Evolutionary conservation across 2,329 filamentous ascomycete genomes (phyloP).

Genomic region (Botrytis sinoallii): DNA sequence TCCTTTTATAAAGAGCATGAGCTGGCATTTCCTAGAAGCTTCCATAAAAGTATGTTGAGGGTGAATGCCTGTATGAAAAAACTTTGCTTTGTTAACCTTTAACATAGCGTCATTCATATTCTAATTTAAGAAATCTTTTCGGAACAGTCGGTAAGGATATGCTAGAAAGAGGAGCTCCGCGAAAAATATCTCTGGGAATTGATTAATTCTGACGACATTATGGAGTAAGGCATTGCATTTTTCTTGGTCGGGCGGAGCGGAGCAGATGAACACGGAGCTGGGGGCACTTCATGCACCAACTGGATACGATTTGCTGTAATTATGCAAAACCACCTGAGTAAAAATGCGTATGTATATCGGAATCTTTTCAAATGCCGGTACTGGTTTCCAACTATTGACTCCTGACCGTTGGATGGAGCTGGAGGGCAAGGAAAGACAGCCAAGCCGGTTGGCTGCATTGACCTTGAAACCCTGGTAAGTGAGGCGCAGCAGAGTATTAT

Average conservation of each 20-base stretch:
- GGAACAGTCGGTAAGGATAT: not conserved
- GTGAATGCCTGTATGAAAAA: not conserved
- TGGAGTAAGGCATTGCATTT: not conserved
- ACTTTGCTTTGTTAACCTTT: not conserved
- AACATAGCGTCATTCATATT: not conserved
- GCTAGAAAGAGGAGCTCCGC: not conserved
- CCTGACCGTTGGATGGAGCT: not conserved
- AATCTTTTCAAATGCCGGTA: not conserved
- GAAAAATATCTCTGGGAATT: not conserved
- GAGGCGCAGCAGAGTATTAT: slow-evolving; percentile 1
- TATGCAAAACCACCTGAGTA: not conserved
- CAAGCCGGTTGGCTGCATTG: not conserved
- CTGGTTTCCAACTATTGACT: not conserved
- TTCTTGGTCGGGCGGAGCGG: not conserved
- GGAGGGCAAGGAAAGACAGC: not conserved
- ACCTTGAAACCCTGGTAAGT: not conserved
- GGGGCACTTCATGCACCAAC: too few species aligned
- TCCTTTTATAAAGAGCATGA: not conserved
- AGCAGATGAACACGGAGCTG: not conserved
- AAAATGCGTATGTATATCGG: not conserved
- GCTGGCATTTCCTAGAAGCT: not conserved
- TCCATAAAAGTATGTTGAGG: not conserved
- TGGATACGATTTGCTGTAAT: not conserved
- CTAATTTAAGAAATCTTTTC: slow-evolving; percentile 9
- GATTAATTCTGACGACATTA: not conserved